Percentiles rank a stretch among this genome's conserved stretches.
Evolutionary conservation across 495 filamentous ascomycete genomes (phyloP).

Genomic region (Penicillium malachiteum): DNA sequence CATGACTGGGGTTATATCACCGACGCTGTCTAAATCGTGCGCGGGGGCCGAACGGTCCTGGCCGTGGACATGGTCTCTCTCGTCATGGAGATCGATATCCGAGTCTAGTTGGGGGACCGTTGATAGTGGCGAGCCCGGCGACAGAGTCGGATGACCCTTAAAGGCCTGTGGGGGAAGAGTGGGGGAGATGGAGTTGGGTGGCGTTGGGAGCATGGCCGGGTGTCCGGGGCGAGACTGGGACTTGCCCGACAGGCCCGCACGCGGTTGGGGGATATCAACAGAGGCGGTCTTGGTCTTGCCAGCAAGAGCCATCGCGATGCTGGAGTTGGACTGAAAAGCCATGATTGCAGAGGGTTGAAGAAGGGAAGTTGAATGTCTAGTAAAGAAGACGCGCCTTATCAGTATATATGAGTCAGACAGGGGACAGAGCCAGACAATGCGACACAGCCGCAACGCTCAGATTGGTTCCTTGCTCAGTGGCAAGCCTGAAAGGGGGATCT

Average conservation of each 20-base stretch:
- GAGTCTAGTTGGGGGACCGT: slow-evolving; percentile 74
- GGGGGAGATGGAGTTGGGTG: slow-evolving; percentile 94
- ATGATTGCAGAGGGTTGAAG: slow-evolving; percentile 32
- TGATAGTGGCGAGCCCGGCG: slow-evolving; percentile 48
- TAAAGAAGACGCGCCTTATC: slow-evolving; percentile 3
- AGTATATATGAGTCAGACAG: slow-evolving; percentile 30
- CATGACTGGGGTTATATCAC: slow-evolving; percentile 80
- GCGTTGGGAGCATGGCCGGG: slow-evolving; percentile 73
- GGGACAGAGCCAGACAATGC: slow-evolving; percentile 19
- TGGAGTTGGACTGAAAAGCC: slow-evolving; percentile 53
- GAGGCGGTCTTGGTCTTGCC: slow-evolving; percentile 59
- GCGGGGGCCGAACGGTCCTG: slow-evolving; percentile 39
- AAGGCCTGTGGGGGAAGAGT: slow-evolving; percentile 79
- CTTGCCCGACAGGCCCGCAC: slow-evolving; percentile 59
- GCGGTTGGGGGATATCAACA: slow-evolving; percentile 71
- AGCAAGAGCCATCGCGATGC: slow-evolving; percentile 63
- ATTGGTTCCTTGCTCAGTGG: slow-evolving; percentile 19
- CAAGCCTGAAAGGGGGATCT: slow-evolving; percentile 6
- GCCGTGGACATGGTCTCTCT: slow-evolving; percentile 49
- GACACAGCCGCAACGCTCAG: slow-evolving; percentile 17
- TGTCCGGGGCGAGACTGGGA: slow-evolving; percentile 55
- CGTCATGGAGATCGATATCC: slow-evolving; percentile 82
- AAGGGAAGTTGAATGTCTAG: slow-evolving; percentile 9
- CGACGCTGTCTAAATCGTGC: slow-evolving; percentile 64
- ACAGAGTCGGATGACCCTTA: slow-evolving; percentile 43